Evolutionary conservation across 768 basidiomycete genomes (phyloP).

Genomic region (Suillus spraguei): DNA sequence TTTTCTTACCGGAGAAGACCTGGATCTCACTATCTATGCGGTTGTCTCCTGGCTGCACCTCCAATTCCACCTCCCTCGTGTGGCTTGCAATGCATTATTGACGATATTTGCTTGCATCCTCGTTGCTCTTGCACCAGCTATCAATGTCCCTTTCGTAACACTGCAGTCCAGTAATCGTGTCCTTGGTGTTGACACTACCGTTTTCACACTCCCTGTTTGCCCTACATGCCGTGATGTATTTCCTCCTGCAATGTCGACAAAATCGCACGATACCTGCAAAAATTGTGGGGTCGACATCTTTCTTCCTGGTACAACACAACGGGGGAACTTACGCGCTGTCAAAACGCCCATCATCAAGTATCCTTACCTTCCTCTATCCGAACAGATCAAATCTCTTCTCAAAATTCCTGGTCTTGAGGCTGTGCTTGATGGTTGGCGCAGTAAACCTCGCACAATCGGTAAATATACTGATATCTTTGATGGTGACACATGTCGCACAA

Average conservation of each 20-base stretch:
- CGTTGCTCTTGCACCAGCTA: not conserved
- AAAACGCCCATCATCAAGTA: slow-evolving; percentile 11
- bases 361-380: slow-evolving; percentile 10
- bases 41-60: slow-evolving; percentile 31
- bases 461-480: slow-evolving; percentile 30
- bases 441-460: slow-evolving; percentile 10
- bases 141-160: slow-evolving; percentile 21
- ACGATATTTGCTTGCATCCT: slow-evolving; percentile 20
- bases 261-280: slow-evolving; percentile 7
- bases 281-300: not conserved
- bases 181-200: slow-evolving; percentile 20
- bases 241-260: slow-evolving; percentile 4
- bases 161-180: slow-evolving; percentile 21
- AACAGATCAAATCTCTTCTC: slow-evolving; percentile 16
- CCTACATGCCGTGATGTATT: slow-evolving; percentile 25
- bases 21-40: slow-evolving; percentile 19
- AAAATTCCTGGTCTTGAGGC: slow-evolving; percentile 27
- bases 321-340: not conserved
- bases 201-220: slow-evolving; percentile 26
- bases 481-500: slow-evolving; percentile 22
- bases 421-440: slow-evolving; percentile 19
- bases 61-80: slow-evolving; percentile 29
- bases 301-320: slow-evolving; percentile 6
- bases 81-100: slow-evolving; percentile 28
- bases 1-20: not conserved